Base-by-base conservation (phyloP, 2,329 filamentous ascomycete genomes). In the Sphaerulina musiva region DNA sequence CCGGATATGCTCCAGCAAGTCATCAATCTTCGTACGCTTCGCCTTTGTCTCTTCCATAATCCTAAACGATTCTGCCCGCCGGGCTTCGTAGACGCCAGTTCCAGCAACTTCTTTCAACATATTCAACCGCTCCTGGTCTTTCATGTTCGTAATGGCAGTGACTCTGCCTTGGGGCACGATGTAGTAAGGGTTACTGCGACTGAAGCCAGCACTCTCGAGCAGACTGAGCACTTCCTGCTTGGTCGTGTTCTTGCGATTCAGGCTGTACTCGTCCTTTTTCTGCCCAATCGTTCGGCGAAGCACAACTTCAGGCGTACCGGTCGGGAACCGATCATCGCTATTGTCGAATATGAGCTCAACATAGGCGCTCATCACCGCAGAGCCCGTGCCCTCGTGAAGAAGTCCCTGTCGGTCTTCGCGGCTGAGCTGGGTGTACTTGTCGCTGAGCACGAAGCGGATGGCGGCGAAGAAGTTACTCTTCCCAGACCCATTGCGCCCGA, bases 381-480 rank as follows among this genome's bases (percentile, higher is more conserved):
- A 95, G 36, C 93, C 95, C 3, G 93, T 95, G 40, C 95, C 95
- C 78, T 98, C 95, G 71, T 98, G 93, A n/a, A 98, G 81, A 36
- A 98, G 81, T 31, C 89, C 90, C 73, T 95, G 90, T 57, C 93
- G 89, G 77, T 98, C 92, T 71, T 98, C 93, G 65, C 92, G 87
- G 60, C 87, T 89, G 82, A 98, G 89, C 71, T 95, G 88, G 43
- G 88, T 95, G 74, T 98, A 98, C 32, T 62, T 57, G 83, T 98
- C 93, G 73, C 91, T 93, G 59, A 98, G 85, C 44, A 97, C 95
- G 74, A 98, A 98, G 55, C 93, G 90, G 73, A 98, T 96, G 43
- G 93, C 93, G 48, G 93, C 92, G 74, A 98, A 98, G 81, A 98
- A 98, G 76, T 98, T 98, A 72, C 90, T 96, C 80, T 98, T 98